Evolutionary conservation across 2,329 filamentous ascomycete species (phyloP).

Genomic region (Westerdykella sp.): DNA sequence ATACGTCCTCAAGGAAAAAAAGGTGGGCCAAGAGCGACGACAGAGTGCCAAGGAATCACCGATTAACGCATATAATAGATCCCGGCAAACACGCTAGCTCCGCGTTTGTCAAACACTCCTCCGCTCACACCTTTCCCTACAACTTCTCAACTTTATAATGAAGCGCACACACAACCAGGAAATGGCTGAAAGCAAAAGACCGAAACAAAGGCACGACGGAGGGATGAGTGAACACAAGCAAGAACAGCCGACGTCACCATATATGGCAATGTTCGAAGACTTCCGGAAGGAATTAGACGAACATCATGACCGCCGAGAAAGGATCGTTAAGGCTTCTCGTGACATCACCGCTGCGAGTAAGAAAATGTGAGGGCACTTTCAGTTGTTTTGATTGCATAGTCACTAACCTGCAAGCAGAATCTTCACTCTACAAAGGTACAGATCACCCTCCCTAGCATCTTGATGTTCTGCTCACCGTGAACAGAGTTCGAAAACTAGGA

Average conservation of each 20-base stretch:
- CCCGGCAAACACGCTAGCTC: no score
- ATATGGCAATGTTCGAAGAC: slow-evolving; percentile 68
- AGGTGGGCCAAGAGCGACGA: no score
- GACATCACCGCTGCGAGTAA: slow-evolving; percentile 94
- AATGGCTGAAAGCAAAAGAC: slow-evolving; percentile 26
- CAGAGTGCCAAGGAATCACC: no score
- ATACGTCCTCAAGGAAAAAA: no score
- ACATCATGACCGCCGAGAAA: slow-evolving; percentile 87
- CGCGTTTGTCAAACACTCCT: no score
- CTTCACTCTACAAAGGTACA: slow-evolving; percentile 72
- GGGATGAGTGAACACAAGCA: slow-evolving; percentile 28
- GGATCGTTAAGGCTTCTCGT: slow-evolving; percentile 81
- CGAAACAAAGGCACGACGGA: slow-evolving; percentile 19
- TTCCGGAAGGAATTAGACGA: slow-evolving; percentile 88
- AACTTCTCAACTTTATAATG: slow-evolving; percentile 5
- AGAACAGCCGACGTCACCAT: slow-evolving; percentile 37
- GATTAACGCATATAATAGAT: no score
- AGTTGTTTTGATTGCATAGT: slow-evolving; percentile 1
- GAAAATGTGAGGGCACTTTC: slow-evolving; percentile 66
- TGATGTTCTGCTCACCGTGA: slow-evolving; percentile 78
- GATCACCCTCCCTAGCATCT: slow-evolving; percentile 6
- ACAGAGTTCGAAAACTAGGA: slow-evolving; percentile 59
- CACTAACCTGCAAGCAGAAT: slow-evolving; percentile 50
- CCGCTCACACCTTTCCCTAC: not conserved
- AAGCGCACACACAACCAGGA: slow-evolving; percentile 34